Evolutionary conservation across 495 filamentous ascomycete species (phyloP), one percentile per base, ranked within the genome.

Genomic region (Aspergillus nanangensis): DNA sequence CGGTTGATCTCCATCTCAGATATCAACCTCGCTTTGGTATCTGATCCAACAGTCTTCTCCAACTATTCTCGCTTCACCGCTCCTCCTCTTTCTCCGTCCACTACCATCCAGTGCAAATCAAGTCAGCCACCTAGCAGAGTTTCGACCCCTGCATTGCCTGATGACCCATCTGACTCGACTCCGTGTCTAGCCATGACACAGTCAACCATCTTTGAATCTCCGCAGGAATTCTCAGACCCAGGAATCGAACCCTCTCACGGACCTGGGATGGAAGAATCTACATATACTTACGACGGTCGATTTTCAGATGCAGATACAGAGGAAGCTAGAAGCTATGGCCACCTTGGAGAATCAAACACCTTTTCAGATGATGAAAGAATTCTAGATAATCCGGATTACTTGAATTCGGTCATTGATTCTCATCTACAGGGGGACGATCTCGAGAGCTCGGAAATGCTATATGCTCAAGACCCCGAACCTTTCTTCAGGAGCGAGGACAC

Each of bases 21-120:
- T 42, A 81, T 90, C 45, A 74, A 79, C 25, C 74, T 79, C 5
- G 76, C 77, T 35, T 67, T 93, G 29, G 80, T 88, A 29, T 86
- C 87, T 13, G 85, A 90, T 42, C 78, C 86, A 13, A 74, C 79
- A 33, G 71, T 90, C 0, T 91, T 91, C 50, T 81, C 85, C 8
- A 79, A 77, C 5, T 70, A 87, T 46, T 67, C 76, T 14, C 74
- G 74, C 14, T 83, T 82, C 14, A 74, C 79, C 2, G 77, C 76
- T 2, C 75, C 81, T 55, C 69, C 75, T 4, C 15, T 35, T 4
- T 86, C 84, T 31, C 82, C 84, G n/a, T 66, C 70, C 3, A 75
- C 71, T 22, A 73, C 77, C 4, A 52, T 65, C 51, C 68, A 67
- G n/a, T 65, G 70, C 9, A 71, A 65, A 27, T 54, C 44, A 17